Base-by-base conservation (phyloP, 129 eudicot species). In the Gnaphalium uliginosum region DNA sequence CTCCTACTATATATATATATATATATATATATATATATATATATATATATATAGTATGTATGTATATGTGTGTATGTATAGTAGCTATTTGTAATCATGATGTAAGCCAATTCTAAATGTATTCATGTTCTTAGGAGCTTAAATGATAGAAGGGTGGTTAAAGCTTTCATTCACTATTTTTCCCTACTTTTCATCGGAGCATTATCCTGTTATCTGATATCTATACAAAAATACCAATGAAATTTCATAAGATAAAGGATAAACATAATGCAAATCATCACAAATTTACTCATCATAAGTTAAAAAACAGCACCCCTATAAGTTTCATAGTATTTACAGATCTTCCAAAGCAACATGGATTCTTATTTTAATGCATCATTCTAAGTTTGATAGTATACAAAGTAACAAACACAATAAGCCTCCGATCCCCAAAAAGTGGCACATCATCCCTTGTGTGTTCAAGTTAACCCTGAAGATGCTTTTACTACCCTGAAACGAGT, bases 401-500 rank as follows among this genome's bases (percentile, higher is more conserved):
- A 56, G 73, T 64, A 71, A 68, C 27, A 58, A 67, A 62, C 83
- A 83, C 63, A 56, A 54, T 1, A 75, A 46, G 67, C 62, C 32
- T 50, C 74, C 59, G 35, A 79, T 68, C 81, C 66, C 77, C n/a
- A n/a, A n/a, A n/a, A n/a, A n/a, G 41, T 67, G 37, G 65, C 25
- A 35, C 30, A 46, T 59, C 72, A 48, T 6, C 39, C 33, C 59
- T 69, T 73, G 56, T 51, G n/a, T n/a, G 37, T 73, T 37, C 77
- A 75, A 71, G 23, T 48, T 30, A 43, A 30, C 64, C 66, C 80
- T 71, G 76, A 76, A 80, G 51, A 73, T 72, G 80, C 41, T 61
- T 72, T 73, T 50, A 39, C 75, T 51, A 53, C 80, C 80, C 86
- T 82, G 69, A 53, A 73, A 59, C 66, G 46, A n/a, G 58, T 21